These are phyloP conservation scores for Veloboletus limbatus DNA, from an alignment of 1,284 basidiomycete species.

Conservation along the genomic window DNA sequence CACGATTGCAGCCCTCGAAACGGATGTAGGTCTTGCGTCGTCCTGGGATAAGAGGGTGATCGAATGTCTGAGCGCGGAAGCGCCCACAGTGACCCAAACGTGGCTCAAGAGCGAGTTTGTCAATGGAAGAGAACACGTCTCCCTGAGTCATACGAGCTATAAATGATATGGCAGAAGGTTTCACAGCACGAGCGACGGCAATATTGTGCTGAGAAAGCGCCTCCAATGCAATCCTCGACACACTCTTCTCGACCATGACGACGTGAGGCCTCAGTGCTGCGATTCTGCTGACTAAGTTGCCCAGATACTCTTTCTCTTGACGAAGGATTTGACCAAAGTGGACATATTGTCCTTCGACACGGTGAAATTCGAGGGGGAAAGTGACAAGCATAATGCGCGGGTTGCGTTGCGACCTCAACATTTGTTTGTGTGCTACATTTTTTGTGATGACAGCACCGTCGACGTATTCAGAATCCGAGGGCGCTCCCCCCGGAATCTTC, in stretches of 20 bases:
- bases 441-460: conserved; percentile 98
- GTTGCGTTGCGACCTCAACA: conserved; percentile 67
- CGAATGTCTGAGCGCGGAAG: conserved; percentile 91
- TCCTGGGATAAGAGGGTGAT: conserved; percentile 88
- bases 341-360: conserved; percentile 92
- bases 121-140: conserved; percentile 94
- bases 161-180: conserved; percentile 82
- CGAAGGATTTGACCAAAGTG: conserved; percentile 90
- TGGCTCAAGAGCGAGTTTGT: conserved; percentile 89
- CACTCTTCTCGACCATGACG: conserved; percentile 89
- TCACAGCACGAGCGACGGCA: conserved; percentile 88
- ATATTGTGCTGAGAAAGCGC: conserved; percentile 87
- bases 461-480: conserved; percentile 93
- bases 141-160: conserved; percentile 94
- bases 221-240: conserved; percentile 90
- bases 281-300: conserved; percentile 86
- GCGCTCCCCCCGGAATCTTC: conserved; percentile 93
- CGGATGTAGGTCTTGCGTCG: conserved; percentile 95
- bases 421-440: conserved; percentile 94
- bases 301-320: conserved; percentile 94
- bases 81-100: conserved; percentile 87
- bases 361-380: conserved; percentile 94
- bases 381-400: conserved; percentile 96
- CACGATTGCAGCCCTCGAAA: conserved; percentile 90
- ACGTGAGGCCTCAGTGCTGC: conserved; percentile 90